Conservation (phyloP, 2,329 filamentous ascomycete species). For the Parascedosporium putredinis region DNA sequence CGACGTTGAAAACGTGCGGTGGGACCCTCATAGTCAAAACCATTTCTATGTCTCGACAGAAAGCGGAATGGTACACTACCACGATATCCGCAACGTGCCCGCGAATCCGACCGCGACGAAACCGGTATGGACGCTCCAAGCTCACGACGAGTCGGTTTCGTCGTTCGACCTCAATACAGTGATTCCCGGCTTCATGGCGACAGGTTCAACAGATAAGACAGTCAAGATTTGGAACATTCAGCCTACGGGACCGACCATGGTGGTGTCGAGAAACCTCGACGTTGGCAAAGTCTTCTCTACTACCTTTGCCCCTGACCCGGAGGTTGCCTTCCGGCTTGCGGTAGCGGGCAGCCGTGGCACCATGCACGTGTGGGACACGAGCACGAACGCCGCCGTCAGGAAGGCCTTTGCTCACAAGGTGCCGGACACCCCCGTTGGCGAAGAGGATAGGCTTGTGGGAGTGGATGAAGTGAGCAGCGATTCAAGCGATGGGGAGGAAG, state of each 20-base stretch:
- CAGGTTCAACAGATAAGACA: constrained; percentile 85
- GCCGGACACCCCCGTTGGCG: constrained; percentile 44
- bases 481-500: constrained; percentile 51
- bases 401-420: constrained; percentile 66
- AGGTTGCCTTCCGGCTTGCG: constrained; percentile 84
- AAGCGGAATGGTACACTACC: constrained; percentile 81
- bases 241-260: constrained; percentile 71
- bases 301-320: constrained; percentile 77
- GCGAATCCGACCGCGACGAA: constrained; percentile 65
- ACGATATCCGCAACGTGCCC: constrained; percentile 72
- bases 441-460: constrained; percentile 68
- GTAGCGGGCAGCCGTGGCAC: constrained; percentile 91
- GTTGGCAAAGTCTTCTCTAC: constrained; percentile 93
- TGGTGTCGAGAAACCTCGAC: constrained; percentile 82
- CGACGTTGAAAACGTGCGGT: constrained; percentile 85
- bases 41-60: constrained; percentile 95
- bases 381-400: constrained; percentile 81
- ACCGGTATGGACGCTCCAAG: constrained; percentile 88
- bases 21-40: constrained; percentile 89
- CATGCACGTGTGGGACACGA: constrained; percentile 92
- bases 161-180: constrained; percentile 85
- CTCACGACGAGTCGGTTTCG: constrained; percentile 85
- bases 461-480: constrained; percentile 60
- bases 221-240: constrained; percentile 96
- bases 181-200: constrained; percentile 87